These are phyloP conservation scores for Backusella mclennaniae DNA, from an alignment of 192 early-diverging fungal genomes.

Conservation along the genomic window DNA sequence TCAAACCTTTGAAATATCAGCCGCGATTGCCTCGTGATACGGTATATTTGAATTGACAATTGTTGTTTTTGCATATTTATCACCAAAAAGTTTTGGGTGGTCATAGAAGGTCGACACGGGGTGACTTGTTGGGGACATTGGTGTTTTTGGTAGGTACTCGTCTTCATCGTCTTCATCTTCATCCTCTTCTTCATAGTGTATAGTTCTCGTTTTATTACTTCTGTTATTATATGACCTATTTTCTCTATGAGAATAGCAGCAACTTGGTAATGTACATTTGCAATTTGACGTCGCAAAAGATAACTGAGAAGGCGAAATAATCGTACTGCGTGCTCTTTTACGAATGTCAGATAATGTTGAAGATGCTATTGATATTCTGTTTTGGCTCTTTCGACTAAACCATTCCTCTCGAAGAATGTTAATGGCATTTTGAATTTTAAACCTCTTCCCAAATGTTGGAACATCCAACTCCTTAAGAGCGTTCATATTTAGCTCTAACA, in stretches of 20 bases:
- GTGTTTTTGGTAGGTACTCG: not conserved
- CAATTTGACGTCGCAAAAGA: not conserved
- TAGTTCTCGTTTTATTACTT: not conserved
- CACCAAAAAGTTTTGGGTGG: not conserved
- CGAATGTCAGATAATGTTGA: not conserved
- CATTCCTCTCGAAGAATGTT: constrained; percentile 40
- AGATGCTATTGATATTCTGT: constrained; percentile 5
- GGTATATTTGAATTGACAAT: not conserved
- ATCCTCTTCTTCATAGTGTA: not conserved
- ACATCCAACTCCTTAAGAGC: constrained; percentile 66
- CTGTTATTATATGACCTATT: not conserved
- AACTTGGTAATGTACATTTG: not conserved
- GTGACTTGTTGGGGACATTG: not conserved
- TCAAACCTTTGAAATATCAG: not conserved
- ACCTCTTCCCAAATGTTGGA: constrained; percentile 60
- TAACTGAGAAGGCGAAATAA: not conserved
- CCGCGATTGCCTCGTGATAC: not conserved
- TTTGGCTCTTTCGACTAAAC: not conserved
- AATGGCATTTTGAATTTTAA: constrained; percentile 67
- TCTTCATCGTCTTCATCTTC: not conserved
- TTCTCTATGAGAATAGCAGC: not conserved
- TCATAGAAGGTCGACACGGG: not conserved
- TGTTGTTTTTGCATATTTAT: not conserved
- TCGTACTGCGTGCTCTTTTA: not conserved
- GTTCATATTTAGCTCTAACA: constrained; percentile 60